These are phyloP conservation scores for Kazachstania viticola DNA, from an alignment of 805 yeast species.

Conservation along the genomic window DNA sequence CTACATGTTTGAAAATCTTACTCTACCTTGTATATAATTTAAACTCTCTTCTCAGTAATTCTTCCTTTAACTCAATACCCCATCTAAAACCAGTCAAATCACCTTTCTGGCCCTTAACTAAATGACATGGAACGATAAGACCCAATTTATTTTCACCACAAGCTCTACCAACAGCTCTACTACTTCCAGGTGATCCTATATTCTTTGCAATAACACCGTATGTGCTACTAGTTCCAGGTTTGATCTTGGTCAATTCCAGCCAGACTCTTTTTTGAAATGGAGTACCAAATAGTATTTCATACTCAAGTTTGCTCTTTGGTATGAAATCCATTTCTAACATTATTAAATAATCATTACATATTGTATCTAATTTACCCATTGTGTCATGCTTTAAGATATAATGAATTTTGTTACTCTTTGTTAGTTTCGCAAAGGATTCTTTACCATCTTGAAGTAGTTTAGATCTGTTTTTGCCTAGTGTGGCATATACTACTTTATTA, in stretches of 20 bases:
- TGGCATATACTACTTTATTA: constrained; percentile 9
- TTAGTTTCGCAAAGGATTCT: constrained; percentile 5
- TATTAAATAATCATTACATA: not conserved
- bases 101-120: constrained; percentile 26
- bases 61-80: constrained; percentile 27
- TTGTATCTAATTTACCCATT: not conserved
- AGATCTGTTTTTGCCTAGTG: constrained; percentile 11
- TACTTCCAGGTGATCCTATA: constrained; percentile 21
- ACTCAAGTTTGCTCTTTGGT: constrained; percentile 3
- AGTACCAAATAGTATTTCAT: constrained; percentile 30
- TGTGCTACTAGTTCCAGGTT: constrained; percentile 23
- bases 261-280: constrained; percentile 30
- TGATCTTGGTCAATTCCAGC: constrained; percentile 23
- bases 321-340: not conserved
- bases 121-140: constrained; percentile 34
- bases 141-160: constrained; percentile 32
- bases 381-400: not conserved
- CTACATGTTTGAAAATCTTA: not conserved
- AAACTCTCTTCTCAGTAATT: constrained; percentile 10
- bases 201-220: constrained; percentile 27
- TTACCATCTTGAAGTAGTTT: constrained; percentile 5
- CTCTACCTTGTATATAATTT: no score
- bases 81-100: constrained; percentile 30
- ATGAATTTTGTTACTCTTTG: not conserved
- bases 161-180: constrained; percentile 33